Conservation (phyloP, 2,329 filamentous ascomycete genomes). For the Cylindrodendrum hubeiense region DNA sequence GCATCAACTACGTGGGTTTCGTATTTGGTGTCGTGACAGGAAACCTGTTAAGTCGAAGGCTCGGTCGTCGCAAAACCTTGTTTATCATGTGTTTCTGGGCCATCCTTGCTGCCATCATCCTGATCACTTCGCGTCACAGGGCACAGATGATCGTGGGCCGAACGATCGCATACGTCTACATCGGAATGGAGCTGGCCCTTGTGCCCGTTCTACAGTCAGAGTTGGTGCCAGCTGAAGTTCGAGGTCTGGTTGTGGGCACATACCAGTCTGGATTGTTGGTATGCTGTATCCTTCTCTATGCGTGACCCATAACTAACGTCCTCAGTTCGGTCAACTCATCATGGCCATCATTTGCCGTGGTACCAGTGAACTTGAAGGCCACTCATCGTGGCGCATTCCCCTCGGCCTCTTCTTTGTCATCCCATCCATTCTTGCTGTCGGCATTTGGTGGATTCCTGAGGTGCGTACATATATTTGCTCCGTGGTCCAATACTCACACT, state of each 20-base stretch:
- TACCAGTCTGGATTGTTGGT: slow-evolving; percentile 17
- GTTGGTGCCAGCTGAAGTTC: slow-evolving; percentile 44
- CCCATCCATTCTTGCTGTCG: slow-evolving; percentile 43
- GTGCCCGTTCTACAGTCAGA: slow-evolving; percentile 52
- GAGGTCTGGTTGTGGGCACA: slow-evolving; percentile 47
- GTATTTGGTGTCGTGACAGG: slow-evolving; percentile 42
- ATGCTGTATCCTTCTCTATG: neutral
- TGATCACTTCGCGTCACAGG: slow-evolving; percentile 45
- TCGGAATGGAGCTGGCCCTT: slow-evolving; percentile 54
- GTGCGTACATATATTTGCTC: too few relatives aligned
- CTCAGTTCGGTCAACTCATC: slow-evolving; percentile 32
- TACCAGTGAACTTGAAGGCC: slow-evolving; percentile 43
- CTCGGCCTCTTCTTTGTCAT: slow-evolving; percentile 50
- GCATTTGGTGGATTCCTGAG: slow-evolving; percentile 47
- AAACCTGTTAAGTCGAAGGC: slow-evolving; percentile 46
- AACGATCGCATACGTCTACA: slow-evolving; percentile 53
- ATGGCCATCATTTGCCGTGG: slow-evolving; percentile 43
- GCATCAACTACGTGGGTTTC: slow-evolving; percentile 47
- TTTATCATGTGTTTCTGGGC: slow-evolving; percentile 52
- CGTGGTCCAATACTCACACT: too few relatives aligned
- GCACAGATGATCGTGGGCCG: slow-evolving; percentile 51
- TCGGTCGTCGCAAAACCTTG: slow-evolving; percentile 51
- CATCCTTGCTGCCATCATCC: slow-evolving; percentile 47
- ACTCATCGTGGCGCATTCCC: slow-evolving; percentile 50
- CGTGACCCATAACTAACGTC: neutral